Conservation (phyloP, 2,329 filamentous ascomycete genomes). For the Harringtonia lauricola region DNA sequence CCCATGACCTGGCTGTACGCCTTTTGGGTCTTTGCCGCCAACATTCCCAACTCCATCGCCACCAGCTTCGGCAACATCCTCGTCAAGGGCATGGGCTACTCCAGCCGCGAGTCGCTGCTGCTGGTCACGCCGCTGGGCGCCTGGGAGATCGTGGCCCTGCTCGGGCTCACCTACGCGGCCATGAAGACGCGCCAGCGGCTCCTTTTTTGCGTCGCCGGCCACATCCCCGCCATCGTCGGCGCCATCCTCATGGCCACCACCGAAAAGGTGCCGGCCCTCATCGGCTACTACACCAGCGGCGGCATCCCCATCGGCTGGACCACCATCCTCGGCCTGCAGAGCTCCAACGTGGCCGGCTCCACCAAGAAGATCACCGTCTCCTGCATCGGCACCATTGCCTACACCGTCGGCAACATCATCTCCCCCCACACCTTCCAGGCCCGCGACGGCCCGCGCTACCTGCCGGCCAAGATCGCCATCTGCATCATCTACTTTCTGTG, state of each 20-base stretch:
- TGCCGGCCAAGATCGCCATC: conserved; percentile 53
- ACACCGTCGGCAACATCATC: conserved; percentile 41
- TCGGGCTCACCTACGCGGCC: conserved; percentile 1
- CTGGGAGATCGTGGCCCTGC: conserved; percentile 2
- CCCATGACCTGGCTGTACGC: conserved; percentile 11
- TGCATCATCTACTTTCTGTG: conserved; percentile 3
- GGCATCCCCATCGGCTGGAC: conserved; percentile 3
- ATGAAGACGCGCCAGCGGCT: not conserved
- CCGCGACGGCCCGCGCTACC: conserved; percentile 45
- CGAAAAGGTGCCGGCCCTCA: not conserved
- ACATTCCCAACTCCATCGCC: conserved; percentile 11
- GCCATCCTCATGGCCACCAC: conserved; percentile 3
- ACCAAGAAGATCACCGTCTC: conserved; percentile 49
- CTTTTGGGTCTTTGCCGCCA: conserved; percentile 8
- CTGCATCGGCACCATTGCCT: conserved; percentile 38
- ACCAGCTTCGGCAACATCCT: conserved; percentile 10
- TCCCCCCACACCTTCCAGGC: conserved; percentile 46
- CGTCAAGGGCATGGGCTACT: conserved; percentile 9
- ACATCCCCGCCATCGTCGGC: conserved; percentile 2
- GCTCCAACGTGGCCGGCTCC: conserved; percentile 40
- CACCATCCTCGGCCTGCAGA: conserved; percentile 2
- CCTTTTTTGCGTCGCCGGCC: not conserved
- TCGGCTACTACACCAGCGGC: conserved; percentile 4
- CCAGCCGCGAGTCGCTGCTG: conserved; percentile 3
- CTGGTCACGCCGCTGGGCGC: conserved; percentile 9